These are phyloP conservation scores for Elymus sibiricus DNA, from an alignment of 176 grass and related monocot genomes.

Conservation along the genomic window DNA sequence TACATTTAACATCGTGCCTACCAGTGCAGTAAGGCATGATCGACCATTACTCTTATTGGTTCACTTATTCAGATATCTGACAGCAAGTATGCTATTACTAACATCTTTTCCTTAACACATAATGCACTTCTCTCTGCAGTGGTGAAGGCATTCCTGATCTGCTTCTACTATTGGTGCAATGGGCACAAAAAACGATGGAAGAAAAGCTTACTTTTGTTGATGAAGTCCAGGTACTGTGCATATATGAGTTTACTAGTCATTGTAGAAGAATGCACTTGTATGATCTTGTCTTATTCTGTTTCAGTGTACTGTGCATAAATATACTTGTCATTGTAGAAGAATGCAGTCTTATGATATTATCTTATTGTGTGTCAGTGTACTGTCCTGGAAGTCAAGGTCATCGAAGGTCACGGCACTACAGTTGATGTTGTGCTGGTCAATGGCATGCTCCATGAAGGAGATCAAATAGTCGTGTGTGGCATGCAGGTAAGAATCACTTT, in stretches of 20 bases:
- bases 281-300: slow-evolving; percentile 28
- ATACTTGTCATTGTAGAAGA: not conserved
- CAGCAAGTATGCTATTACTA: not conserved
- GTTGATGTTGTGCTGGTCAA: slow-evolving; percentile 91
- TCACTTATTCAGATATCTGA: not conserved
- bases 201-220: slow-evolving; percentile 88
- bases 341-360: slow-evolving; percentile 9
- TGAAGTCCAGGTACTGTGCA: slow-evolving; percentile 79
- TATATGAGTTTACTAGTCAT: not conserved
- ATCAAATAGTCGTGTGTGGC: slow-evolving; percentile 93
- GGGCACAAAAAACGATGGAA: slow-evolving; percentile 93
- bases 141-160: slow-evolving; percentile 98
- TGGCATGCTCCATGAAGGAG: slow-evolving; percentile 82
- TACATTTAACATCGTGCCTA: slow-evolving; percentile 93
- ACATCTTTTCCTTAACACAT: slow-evolving; percentile 19
- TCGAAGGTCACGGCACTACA: slow-evolving; percentile 94
- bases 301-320: slow-evolving; percentile 64
- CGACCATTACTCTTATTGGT: not conserved
- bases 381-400: slow-evolving; percentile 89
- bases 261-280: slow-evolving; percentile 7
- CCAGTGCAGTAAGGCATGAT: slow-evolving; percentile 82
- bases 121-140: slow-evolving; percentile 28
- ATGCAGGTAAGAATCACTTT: slow-evolving; percentile 61
- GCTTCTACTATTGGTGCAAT: slow-evolving; percentile 84
- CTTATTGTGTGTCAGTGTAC: slow-evolving; percentile 69